Evolutionary conservation across 768 basidiomycete species (phyloP), one percentile per base, ranked within the genome.

Genomic region (Pleurotus citrinopileatus): DNA sequence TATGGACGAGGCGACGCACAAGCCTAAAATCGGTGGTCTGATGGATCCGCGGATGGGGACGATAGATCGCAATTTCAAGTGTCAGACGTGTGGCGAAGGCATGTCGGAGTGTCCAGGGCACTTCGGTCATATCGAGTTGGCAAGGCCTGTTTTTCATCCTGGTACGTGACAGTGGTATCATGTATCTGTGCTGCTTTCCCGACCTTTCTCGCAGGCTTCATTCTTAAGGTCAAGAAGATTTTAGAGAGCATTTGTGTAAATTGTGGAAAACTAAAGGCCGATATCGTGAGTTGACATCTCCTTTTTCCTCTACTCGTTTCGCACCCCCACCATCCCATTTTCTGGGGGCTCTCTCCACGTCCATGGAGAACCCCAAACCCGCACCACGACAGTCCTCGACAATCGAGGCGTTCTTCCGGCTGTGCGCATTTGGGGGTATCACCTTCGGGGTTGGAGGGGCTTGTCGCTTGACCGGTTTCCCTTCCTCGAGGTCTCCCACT

Each of bases 101-200:
- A 98, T 98, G 95, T 88, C 94, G 15, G 97, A 98, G 69, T 99
- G 97, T 75, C 95, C 97, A 23, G 97, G 97, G 47, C 97, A 98
- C 70, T 99, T 99, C 75, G 97, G 97, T 53, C 95, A 98, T 69
- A 93, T 99, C 65, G 97, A 99, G 73, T 76, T 99, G 65, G 93
- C 93, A 40, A 80, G 94, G 62, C 94, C 96, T n/a, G 93, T 97
- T 28, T 98, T 94, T 66, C 96, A 98, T 70, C 89, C 93, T 70
- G 94, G 38, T 40, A n/a, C 38, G 38, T 40, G 15, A 19, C 38
- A 13, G 19, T 7, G 17, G 10, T 40, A 7, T n/a, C n/a, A n/a
- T n/a, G n/a, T n/a, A n/a, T n/a, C n/a, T n/a, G n/a, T n/a, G n/a
- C n/a, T n/a, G n/a, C 12, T 7, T 40, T n/a, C 43, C 51, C 51